Percentiles rank a stretch among this genome's conserved stretches.
Evolutionary conservation across 225 moss, liverwort and hornwort species (phyloP).

Genomic region (Antitrichia curtipendula): DNA sequence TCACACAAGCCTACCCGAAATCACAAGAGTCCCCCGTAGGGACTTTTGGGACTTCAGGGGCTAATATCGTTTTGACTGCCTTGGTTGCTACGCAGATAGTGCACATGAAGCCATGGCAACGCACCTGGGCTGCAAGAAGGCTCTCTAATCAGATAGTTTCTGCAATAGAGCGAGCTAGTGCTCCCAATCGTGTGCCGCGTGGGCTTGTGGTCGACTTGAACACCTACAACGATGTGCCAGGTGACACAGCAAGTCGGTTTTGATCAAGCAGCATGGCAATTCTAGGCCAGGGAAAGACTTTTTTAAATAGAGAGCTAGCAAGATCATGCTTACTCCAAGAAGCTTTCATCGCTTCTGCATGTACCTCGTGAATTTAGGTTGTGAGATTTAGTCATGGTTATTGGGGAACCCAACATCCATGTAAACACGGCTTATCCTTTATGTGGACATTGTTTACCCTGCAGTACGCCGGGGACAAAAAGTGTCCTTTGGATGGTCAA

Average conservation of each 20-base stretch:
- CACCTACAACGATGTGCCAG: slow-evolving; percentile 13
- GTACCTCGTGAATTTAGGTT: neutral
- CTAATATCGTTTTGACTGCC: neutral
- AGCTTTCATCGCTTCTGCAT: neutral
- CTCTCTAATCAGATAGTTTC: slow-evolving; percentile 62
- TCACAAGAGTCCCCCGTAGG: no score
- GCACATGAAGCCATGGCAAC: slow-evolving; percentile 97
- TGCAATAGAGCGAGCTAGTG: slow-evolving; percentile 85
- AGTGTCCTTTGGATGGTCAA: no score
- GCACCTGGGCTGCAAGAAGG: slow-evolving; percentile 85
- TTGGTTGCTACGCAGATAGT: slow-evolving; percentile 43
- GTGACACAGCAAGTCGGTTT: neutral
- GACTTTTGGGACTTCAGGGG: no score
- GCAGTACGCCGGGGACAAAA: neutral
- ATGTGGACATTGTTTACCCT: neutral
- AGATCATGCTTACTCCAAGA: neutral
- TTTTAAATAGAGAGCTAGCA: neutral
- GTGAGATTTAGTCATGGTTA: slow-evolving; percentile 7
- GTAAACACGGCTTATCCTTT: slow-evolving; percentile 2
- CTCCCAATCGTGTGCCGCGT: slow-evolving; percentile 46
- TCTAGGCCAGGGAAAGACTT: neutral
- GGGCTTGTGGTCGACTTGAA: slow-evolving; percentile 57
- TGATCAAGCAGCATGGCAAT: neutral
- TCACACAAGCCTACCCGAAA: no score
- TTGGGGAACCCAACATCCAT: slow-evolving; percentile 31